Evolutionary conservation across 768 basidiomycete genomes (phyloP), one percentile per base, ranked within the genome.

Genomic region (Lactarius vividus): DNA sequence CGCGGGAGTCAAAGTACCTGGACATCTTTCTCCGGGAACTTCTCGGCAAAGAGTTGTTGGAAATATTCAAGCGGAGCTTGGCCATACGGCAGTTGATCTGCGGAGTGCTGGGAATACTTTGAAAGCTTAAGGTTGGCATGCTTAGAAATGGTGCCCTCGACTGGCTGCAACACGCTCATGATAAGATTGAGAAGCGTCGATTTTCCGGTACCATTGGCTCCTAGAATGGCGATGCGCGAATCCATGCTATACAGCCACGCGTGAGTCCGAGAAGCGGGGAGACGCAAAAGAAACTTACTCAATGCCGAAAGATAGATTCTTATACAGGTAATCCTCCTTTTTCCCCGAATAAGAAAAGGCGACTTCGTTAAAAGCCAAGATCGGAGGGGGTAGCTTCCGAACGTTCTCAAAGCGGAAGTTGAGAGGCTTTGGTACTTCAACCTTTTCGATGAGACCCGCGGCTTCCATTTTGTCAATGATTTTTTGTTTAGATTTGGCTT

Each of bases 381-480:
- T 98, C 58, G 96, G 96, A 49, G 96, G 96, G 1, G 96, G 96
- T 9, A 99, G 86, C 77, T 89, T 95, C 72, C 84, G 82, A 69
- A 98, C 86, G 72, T 96, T 94, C 77, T 98, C 96, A 73, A 98
- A 99, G 84, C 96, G 89, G 85, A 98, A 99, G 59, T 86, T 82
- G 39, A 99, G 82, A 18, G 85, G 85, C 71, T 85, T 87, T 40
- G 84, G 82, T 4, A 76, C 75, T 74, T 96, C 94, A 65, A 97
- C 80, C 79, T 94, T 94, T 78, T 99, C 94, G 74, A 99, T 84
- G 52, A 99, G 83, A 68, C 96, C 96, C 16, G 96, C 96, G 31
- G 96, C 96, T 82, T 99, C 97, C 96, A 99, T 99, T 86, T 99
- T 99, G 83, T 99, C 96, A 78, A 99, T 96, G 69, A 99, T 98